Evolutionary conservation across 495 filamentous ascomycete genomes (phyloP), one percentile per base, ranked within the genome.

Genomic region (Penicillium canariense): DNA sequence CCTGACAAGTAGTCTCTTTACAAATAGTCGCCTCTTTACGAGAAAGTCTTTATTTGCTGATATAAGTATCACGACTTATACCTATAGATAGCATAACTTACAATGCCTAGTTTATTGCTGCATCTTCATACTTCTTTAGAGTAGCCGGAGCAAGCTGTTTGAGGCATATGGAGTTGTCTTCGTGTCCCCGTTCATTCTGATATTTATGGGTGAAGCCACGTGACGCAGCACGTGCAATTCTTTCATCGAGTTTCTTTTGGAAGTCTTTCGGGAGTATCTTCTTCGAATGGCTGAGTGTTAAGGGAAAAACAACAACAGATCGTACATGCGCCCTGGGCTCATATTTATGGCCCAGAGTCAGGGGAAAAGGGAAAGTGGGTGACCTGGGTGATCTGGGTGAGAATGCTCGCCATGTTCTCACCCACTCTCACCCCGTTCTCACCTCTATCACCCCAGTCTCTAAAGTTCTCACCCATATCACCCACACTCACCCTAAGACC

Each of bases 141-240:
- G 55, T 68, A 42, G 66, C 48, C 9, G 58, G 58, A 20, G 62
- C 60, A 11, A 62, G 56, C 22, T 51, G 12, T 28, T 22, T 48
- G 26, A 58, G 38, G 47, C 25, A 53, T 6, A 60, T 55, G 44
- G 48, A 40, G 49, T 63, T 63, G 1, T 32, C 55, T 22, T 48
- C 25, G 1, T 46, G 17, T 60, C 63, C 58, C 25, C 45, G 35
- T 44, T 59, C 10, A n/a, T 59, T 20, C 34, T 67, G 38, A 31
- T 61, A 67, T 2, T 67, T 46, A 15, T 18, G 32, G 12, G 52
- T 67, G 14, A 63, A 67, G 3, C 60, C 52, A 61, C 55, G 52
- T 56, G 52, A 67, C 43, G 23, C 36, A 2, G 58, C 55, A 51
- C 50, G 55, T 58, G 55, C 39, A 26, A 47, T 45, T 22, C 42